Conservation (phyloP, 441 rosid genomes). For the Aquilaria agallochum region DNA sequence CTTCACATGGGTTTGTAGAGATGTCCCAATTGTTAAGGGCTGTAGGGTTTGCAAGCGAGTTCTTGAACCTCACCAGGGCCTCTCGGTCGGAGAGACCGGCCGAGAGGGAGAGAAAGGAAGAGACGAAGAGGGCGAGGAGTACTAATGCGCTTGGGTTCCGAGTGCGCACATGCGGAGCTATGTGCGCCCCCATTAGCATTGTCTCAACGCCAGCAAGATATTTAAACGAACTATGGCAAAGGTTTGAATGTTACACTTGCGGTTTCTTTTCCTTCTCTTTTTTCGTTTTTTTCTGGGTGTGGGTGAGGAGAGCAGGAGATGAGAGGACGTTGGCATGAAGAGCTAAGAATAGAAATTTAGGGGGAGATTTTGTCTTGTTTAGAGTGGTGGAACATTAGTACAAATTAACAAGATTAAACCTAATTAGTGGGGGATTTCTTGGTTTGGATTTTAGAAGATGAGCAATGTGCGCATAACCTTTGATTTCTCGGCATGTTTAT, state of each 20-base stretch:
- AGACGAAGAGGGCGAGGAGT: conserved; percentile 8
- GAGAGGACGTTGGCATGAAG: conserved; percentile 5
- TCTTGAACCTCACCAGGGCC: conserved; percentile 53
- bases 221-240: conserved; percentile 1
- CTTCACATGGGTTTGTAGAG: conserved; percentile 37
- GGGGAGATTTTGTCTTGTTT: neutral
- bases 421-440: neutral
- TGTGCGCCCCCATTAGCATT: conserved; percentile 58
- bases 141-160: conserved; percentile 13
- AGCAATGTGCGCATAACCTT: neutral
- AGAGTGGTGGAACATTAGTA: conserved; percentile 5
- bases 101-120: conserved; percentile 16
- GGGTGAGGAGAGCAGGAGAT: neutral
- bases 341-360: conserved; percentile 20
- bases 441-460: conserved; percentile 13
- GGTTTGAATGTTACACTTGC: neutral
- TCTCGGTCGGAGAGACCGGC: conserved; percentile 31
- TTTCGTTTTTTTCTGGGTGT: neutral
- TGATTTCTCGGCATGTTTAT: no score
- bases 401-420: neutral
- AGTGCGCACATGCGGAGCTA: conserved; percentile 51
- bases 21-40: conserved; percentile 52
- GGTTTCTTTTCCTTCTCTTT: conserved; percentile 4
- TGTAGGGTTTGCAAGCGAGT: conserved; percentile 27
- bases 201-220: conserved; percentile 18